A percentile compares a stretch with the other conserved stretches of the same genome.
Evolutionary conservation across 2,329 filamentous ascomycete species (phyloP).

Genomic region (Sporothrix brunneoviolacea): DNA sequence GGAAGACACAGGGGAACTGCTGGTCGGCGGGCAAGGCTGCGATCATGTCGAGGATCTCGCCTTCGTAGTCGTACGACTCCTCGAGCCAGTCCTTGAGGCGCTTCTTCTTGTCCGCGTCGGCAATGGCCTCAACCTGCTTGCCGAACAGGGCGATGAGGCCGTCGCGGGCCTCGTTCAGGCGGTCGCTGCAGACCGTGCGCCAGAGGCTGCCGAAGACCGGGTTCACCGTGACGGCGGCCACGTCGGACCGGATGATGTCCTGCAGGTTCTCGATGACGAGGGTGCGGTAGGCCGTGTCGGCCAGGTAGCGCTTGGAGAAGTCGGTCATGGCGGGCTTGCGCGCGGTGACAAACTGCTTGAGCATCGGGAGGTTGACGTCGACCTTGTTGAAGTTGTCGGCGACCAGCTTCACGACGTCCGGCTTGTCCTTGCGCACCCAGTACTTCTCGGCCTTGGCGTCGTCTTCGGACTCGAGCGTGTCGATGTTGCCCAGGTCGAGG

Average conservation of each 20-base stretch:
- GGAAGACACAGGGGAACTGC: slow-evolving; percentile 40
- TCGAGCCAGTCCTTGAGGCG: slow-evolving; percentile 43
- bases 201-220: slow-evolving; percentile 45
- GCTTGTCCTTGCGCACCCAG: slow-evolving; percentile 8
- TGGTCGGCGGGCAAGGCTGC: slow-evolving; percentile 30
- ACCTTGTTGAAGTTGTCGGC: slow-evolving; percentile 11
- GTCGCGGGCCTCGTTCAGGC: slow-evolving; percentile 33
- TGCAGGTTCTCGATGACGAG: slow-evolving; percentile 34
- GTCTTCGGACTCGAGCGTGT: slow-evolving; percentile 14
- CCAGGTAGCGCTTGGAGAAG: slow-evolving; percentile 35
- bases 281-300: slow-evolving; percentile 31
- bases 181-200: slow-evolving; percentile 42
- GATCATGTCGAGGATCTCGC: slow-evolving; percentile 35
- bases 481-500: slow-evolving; percentile 11
- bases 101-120: slow-evolving; percentile 26
- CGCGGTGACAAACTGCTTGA: slow-evolving; percentile 22
- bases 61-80: slow-evolving; percentile 43
- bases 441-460: slow-evolving; percentile 12
- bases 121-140: slow-evolving; percentile 31
- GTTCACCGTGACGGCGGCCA: slow-evolving; percentile 39
- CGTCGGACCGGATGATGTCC: slow-evolving; percentile 37
- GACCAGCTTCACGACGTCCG: not conserved
- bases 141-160: slow-evolving; percentile 37
- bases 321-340: slow-evolving; percentile 24
- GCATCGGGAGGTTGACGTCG: slow-evolving; percentile 17